A percentile compares a stretch with the other conserved stretches of the same genome.
Evolutionary conservation across 2,329 filamentous ascomycete species (phyloP).

Genomic region (Chlorencoelia australis): DNA sequence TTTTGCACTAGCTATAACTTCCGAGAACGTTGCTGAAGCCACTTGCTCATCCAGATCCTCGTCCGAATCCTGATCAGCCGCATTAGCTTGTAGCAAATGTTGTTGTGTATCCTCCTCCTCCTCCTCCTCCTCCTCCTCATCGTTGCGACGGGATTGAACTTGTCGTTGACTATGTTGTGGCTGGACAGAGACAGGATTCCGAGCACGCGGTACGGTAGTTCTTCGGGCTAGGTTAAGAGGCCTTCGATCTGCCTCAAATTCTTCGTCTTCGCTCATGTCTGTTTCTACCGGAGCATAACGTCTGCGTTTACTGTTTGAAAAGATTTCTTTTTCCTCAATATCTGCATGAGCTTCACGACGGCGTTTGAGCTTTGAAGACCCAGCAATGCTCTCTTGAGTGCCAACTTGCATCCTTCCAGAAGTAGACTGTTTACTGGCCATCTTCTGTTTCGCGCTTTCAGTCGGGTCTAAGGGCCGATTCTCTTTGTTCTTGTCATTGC

Average conservation of each 20-base stretch:
- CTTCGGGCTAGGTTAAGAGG: constrained; percentile 12
- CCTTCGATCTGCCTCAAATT: constrained; percentile 17
- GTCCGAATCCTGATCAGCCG: constrained; percentile 4
- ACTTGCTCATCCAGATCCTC: background rate
- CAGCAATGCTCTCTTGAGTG: background rate
- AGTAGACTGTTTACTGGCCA: too few species aligned
- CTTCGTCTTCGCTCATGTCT: constrained; percentile 17
- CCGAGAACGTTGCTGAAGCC: constrained; percentile 5
- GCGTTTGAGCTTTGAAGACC: constrained; percentile 4
- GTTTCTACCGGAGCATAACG: constrained; percentile 3
- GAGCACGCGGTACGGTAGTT: background rate
- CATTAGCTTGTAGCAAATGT: background rate
- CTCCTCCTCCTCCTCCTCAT: constrained; percentile 1
- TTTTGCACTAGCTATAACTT: constrained; percentile 8
- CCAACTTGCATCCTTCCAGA: too few species aligned
- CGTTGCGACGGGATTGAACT: background rate
- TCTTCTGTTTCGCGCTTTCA: too few species aligned
- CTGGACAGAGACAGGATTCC: constrained; percentile 1
- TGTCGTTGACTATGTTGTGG: constrained; percentile 4
- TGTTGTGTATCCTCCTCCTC: background rate
- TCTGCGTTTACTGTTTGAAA: constrained; percentile 5
- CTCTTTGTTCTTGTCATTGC: constrained; percentile 23
- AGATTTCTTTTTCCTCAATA: too few species aligned
- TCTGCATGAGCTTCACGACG: too few species aligned
- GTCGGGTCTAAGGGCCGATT: constrained; percentile 14